phyloP scores from a whole-genome alignment of 202 grass and related monocot species.

The Zoysia matrella region DNA sequence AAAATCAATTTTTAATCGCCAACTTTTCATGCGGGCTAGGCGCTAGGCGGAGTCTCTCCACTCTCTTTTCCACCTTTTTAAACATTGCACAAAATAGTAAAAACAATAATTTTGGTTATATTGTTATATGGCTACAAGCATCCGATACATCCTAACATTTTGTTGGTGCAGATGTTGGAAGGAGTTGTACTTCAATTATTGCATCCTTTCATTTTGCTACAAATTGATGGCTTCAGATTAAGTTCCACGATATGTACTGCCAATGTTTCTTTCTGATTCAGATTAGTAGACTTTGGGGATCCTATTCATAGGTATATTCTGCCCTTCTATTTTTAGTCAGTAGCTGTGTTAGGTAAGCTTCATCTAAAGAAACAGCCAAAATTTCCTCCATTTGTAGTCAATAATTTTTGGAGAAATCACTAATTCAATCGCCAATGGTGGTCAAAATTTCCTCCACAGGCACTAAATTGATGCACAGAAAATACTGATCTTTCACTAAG shows the following conservation, averaged over 20 bases:
- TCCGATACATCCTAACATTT: neutral
- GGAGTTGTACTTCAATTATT: neutral
- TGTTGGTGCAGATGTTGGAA: neutral
- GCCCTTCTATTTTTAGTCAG: neutral
- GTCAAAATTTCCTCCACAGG: neutral
- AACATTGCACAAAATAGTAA: neutral
- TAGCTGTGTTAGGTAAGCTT: neutral
- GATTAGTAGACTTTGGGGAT: neutral
- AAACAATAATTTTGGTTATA: neutral
- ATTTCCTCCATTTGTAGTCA: neutral
- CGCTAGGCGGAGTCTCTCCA: too few species aligned
- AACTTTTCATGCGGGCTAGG: too few species aligned
- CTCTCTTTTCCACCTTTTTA: too few species aligned
- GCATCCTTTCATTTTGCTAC: neutral
- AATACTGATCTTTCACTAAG: neutral
- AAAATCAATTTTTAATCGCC: too few species aligned
- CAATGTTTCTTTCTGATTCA: neutral
- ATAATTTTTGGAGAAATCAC: neutral
- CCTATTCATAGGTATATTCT: neutral
- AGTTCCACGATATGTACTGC: conserved; percentile 1
- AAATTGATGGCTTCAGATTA: neutral
- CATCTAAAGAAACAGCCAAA: neutral
- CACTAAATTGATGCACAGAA: neutral
- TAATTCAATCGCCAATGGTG: neutral
- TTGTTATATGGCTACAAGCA: too few species aligned